These are phyloP conservation scores for Moesziomyces antarcticus DNA, from an alignment of 1,284 basidiomycete genomes.

Conservation along the genomic window DNA sequence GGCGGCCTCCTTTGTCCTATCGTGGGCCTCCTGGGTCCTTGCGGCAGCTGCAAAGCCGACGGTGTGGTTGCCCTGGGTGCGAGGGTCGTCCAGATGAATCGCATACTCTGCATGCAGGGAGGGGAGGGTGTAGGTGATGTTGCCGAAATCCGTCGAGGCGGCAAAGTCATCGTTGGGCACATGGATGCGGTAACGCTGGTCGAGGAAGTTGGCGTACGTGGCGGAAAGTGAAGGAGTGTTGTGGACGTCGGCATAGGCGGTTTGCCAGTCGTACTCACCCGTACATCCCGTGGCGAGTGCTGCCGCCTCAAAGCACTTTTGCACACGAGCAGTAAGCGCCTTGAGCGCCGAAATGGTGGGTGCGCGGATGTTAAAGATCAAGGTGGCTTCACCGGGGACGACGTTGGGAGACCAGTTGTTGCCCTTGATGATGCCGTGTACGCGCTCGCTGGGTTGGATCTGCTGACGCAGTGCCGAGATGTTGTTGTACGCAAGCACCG, in stretches of 20 bases:
- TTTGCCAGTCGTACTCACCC: slow-evolving; percentile 70
- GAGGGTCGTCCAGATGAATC: slow-evolving; percentile 60
- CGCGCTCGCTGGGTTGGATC: slow-evolving; percentile 73
- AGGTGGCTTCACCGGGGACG: slow-evolving; percentile 80
- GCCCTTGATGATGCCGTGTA: slow-evolving; percentile 69
- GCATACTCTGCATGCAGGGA: slow-evolving; percentile 66
- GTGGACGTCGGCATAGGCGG: slow-evolving; percentile 65
- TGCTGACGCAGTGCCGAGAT: slow-evolving; percentile 82
- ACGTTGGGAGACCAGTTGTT: slow-evolving; percentile 69
- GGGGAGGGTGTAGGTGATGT: slow-evolving; percentile 67
- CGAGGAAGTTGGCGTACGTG: slow-evolving; percentile 63
- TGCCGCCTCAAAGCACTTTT: slow-evolving; percentile 78
- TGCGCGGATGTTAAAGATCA: slow-evolving; percentile 77
- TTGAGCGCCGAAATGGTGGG: slow-evolving; percentile 74
- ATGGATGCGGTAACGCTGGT: slow-evolving; percentile 53
- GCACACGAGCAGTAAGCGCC: slow-evolving; percentile 72
- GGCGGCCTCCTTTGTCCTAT: slow-evolving; percentile 66
- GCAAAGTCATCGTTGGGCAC: slow-evolving; percentile 37
- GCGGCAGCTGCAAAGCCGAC: slow-evolving; percentile 56
- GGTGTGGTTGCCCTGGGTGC: slow-evolving; percentile 66
- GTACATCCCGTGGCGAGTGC: slow-evolving; percentile 77
- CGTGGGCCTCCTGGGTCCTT: slow-evolving; percentile 55
- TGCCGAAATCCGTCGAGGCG: slow-evolving; percentile 67
- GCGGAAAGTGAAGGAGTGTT: slow-evolving; percentile 48
- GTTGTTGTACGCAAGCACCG: slow-evolving; percentile 80